Conservation (phyloP, 129 eudicot genomes). For the Heracleum sosnowskyi region DNA sequence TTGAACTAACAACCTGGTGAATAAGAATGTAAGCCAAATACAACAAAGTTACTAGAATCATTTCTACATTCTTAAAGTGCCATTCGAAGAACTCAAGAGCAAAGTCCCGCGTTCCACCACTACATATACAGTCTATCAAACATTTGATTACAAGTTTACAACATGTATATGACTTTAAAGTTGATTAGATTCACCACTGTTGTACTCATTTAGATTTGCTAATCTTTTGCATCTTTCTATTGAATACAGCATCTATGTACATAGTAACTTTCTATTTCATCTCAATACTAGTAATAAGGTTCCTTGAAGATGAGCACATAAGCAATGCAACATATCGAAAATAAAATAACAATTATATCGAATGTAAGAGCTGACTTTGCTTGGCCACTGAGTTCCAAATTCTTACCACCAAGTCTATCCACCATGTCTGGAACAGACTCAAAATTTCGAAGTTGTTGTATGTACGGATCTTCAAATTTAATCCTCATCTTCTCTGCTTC, state of each 20-base stretch:
- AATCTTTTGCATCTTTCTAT: not conserved
- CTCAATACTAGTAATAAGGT: slow-evolving; percentile 36
- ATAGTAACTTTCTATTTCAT: not conserved
- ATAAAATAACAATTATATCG: slow-evolving; percentile 44
- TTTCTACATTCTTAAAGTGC: no score
- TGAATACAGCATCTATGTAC: not conserved
- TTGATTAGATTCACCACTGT: not conserved
- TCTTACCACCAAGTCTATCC: slow-evolving; percentile 83
- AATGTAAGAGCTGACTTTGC: slow-evolving; percentile 86
- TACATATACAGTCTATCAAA: no score
- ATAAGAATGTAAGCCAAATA: no score
- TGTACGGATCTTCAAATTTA: slow-evolving; percentile 70
- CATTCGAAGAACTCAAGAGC: no score
- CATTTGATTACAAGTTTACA: no score
- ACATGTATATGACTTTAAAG: no score
- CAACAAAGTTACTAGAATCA: no score
- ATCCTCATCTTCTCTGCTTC: slow-evolving; percentile 86
- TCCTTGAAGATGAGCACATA: slow-evolving; percentile 60
- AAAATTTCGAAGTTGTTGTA: slow-evolving; percentile 49
- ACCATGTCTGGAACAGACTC: slow-evolving; percentile 79
- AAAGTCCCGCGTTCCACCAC: no score
- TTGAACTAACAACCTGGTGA: no score
- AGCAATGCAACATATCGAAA: slow-evolving; percentile 51
- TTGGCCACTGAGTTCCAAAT: slow-evolving; percentile 72
- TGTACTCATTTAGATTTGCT: not conserved